Conservation (phyloP, 2,329 filamentous ascomycete genomes). For the Cladophialophora psammophila region DNA sequence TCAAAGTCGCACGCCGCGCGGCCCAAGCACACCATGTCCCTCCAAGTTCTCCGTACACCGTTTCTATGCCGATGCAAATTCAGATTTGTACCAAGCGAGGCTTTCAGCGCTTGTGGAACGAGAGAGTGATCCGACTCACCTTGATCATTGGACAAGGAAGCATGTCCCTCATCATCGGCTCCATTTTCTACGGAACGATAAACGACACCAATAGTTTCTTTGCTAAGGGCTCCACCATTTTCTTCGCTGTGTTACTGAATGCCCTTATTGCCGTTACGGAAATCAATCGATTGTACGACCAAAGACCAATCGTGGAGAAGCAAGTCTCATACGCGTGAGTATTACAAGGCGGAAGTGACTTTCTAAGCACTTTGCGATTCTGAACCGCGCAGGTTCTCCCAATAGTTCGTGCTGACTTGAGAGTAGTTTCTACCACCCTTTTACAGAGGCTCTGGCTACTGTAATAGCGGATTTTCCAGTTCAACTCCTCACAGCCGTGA, state of each 20-base stretch:
- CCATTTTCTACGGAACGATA: constrained; percentile 70
- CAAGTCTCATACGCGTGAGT: constrained; percentile 77
- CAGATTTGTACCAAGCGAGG: constrained; percentile 64
- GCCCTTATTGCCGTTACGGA: constrained; percentile 3
- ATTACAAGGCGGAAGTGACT: neutral
- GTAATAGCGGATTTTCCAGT: constrained; percentile 87
- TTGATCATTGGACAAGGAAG: constrained; percentile 12
- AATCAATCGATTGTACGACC: constrained; percentile 64
- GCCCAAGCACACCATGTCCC: constrained; percentile 61
- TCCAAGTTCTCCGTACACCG: constrained; percentile 67
- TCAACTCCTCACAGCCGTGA: constrained; percentile 73
- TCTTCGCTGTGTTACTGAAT: constrained; percentile 69
- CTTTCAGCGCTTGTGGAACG: constrained; percentile 70
- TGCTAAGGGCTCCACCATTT: constrained; percentile 67
- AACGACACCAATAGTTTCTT: constrained; percentile 66
- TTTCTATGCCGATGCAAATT: constrained; percentile 62
- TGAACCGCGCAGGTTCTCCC: constrained; percentile 59
- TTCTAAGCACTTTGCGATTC: neutral
- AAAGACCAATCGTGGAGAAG: constrained; percentile 92
- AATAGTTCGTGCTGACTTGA: neutral
- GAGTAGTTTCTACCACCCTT: constrained; percentile 75
- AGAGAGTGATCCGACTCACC: constrained; percentile 64
- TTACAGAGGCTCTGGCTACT: constrained; percentile 83
- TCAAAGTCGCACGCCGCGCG: constrained; percentile 45
- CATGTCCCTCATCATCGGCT: constrained; percentile 69